Conservation (phyloP, 257 asterid species). For the Solanum rostratum region DNA sequence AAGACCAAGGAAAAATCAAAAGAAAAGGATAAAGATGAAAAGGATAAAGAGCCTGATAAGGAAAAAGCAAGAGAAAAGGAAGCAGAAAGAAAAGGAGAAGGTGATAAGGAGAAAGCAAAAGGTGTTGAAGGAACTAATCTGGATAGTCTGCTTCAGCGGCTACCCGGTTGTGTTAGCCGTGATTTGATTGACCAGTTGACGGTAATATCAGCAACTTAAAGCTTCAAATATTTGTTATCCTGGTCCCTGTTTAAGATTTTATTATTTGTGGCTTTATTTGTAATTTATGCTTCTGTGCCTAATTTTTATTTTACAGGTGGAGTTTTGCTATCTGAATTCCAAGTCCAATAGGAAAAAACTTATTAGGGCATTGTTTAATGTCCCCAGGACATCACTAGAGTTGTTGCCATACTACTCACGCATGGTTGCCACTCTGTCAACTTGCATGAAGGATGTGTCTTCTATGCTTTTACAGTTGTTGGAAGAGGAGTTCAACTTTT, state of each 20-base stretch:
- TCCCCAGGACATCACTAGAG: slow-evolving; percentile 94
- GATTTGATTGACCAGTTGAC: slow-evolving; percentile 97
- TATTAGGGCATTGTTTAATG: slow-evolving; percentile 90
- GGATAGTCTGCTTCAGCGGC: slow-evolving; percentile 85
- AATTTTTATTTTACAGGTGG: slow-evolving; percentile 54
- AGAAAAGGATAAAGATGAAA: slow-evolving; percentile 45
- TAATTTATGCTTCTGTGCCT: slow-evolving; percentile 12
- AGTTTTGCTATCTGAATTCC: slow-evolving; percentile 94
- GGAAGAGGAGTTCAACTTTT: slow-evolving; percentile 91
- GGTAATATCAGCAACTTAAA: slow-evolving; percentile 28
- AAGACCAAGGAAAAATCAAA: slow-evolving; percentile 45
- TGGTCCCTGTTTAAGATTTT: slow-evolving; percentile 8
- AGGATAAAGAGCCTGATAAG: slow-evolving; percentile 35
- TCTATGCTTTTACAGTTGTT: slow-evolving; percentile 81
- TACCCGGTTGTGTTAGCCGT: slow-evolving; percentile 93
- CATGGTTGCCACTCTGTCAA: slow-evolving; percentile 86
- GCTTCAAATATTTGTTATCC: neutral
- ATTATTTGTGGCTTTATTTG: neutral
- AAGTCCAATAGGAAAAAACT: slow-evolving; percentile 94
- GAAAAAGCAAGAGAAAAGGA: slow-evolving; percentile 89
- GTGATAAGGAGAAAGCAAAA: slow-evolving; percentile 81
- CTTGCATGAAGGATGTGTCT: slow-evolving; percentile 92
- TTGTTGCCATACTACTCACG: slow-evolving; percentile 95
- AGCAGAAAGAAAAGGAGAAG: slow-evolving; percentile 64
- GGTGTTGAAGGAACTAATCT: slow-evolving; percentile 88